phyloP scores from a whole-genome alignment of 495 filamentous ascomycete genomes.

The Talaromyces liani region DNA sequence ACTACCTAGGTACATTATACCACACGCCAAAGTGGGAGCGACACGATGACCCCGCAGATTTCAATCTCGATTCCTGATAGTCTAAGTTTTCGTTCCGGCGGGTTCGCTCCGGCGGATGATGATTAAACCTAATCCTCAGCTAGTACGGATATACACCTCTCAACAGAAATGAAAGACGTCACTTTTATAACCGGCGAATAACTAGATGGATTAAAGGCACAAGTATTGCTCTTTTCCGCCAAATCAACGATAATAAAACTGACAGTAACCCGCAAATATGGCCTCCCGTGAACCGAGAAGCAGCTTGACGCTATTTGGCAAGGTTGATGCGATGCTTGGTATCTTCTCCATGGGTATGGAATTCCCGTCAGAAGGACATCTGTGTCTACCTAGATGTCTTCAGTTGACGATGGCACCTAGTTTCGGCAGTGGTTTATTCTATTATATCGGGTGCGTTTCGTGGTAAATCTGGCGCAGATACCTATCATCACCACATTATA shows the following conservation, averaged over 20 bases:
- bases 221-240: constrained; percentile 6
- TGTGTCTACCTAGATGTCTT: neutral
- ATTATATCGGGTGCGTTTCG: constrained; percentile 4
- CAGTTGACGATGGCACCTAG: constrained; percentile 4
- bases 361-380: neutral
- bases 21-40: neutral
- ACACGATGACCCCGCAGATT: constrained; percentile 3
- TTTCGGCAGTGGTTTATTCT: constrained; percentile 4
- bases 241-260: neutral
- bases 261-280: constrained; percentile 6
- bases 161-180: neutral
- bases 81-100: constrained; percentile 5
- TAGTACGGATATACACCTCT: too few relatives aligned
- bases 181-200: neutral
- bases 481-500: constrained; percentile 9
- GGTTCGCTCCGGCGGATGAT: constrained; percentile 4
- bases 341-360: constrained; percentile 7
- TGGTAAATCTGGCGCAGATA: constrained; percentile 8
- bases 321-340: constrained; percentile 6
- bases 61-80: too few relatives aligned
- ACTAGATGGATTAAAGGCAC: constrained; percentile 4
- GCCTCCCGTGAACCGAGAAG: constrained; percentile 3
- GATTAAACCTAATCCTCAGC: neutral
- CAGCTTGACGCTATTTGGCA: constrained; percentile 7
- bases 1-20: too few relatives aligned